Conservation (phyloP, 176 grass and related monocot species). For the Triticum turgidum region DNA sequence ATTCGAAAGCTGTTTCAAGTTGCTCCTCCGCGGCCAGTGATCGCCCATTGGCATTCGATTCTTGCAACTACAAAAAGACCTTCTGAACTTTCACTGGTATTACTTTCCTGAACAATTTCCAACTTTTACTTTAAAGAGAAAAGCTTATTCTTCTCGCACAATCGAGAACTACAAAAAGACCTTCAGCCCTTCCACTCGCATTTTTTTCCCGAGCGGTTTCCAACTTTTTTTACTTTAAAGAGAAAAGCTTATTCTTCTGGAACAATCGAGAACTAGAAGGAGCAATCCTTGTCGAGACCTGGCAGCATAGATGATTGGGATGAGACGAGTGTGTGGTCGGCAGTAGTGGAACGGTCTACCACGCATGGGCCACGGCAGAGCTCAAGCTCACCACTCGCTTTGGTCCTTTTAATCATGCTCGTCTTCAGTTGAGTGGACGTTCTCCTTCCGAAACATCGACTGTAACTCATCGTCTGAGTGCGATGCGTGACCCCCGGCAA, state of each 20-base stretch:
- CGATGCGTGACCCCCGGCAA: neutral
- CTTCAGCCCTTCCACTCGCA: neutral
- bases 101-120: neutral
- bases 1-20: neutral
- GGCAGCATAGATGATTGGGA: neutral
- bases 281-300: neutral
- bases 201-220: neutral
- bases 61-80: neutral
- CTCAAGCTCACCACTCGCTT: neutral
- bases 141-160: conserved; percentile 1
- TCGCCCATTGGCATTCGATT: conserved; percentile 16
- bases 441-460: neutral
- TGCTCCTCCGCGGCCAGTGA: neutral
- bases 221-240: neutral
- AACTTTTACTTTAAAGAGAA: neutral
- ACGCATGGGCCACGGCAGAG: neutral
- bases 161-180: neutral
- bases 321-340: neutral
- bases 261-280: neutral
- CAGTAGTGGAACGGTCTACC: conserved; percentile 34
- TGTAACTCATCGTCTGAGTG: neutral
- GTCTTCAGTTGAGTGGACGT: neutral
- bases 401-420: neutral
- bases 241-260: neutral
- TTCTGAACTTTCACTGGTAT: neutral